Conservation (phyloP, 2,329 filamentous ascomycete species). For the Alternaria atra region DNA sequence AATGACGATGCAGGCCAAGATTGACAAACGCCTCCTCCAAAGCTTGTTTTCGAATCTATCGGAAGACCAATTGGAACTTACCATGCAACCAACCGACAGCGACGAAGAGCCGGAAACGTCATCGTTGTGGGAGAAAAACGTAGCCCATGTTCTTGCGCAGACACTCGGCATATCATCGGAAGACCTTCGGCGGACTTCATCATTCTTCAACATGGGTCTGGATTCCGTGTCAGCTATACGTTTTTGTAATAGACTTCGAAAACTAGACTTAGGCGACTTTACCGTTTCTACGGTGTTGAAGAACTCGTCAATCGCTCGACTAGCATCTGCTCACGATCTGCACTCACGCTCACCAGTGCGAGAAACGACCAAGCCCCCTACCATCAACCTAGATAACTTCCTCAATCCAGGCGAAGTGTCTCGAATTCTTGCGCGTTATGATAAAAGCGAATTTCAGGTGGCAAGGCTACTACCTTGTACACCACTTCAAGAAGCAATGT, state of each 20-base stretch:
- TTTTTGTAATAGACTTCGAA: constrained; percentile 67
- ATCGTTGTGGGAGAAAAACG: constrained; percentile 63
- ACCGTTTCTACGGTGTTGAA: constrained; percentile 76
- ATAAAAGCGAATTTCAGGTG: constrained; percentile 47
- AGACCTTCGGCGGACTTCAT: constrained; percentile 69
- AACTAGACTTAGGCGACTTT: constrained; percentile 58
- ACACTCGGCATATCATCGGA: constrained; percentile 57
- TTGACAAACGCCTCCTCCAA: constrained; percentile 67
- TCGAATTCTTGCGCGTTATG: constrained; percentile 25
- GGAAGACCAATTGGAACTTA: constrained; percentile 56
- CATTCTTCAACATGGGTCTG: constrained; percentile 79
- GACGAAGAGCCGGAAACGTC: constrained; percentile 55
- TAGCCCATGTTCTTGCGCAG: constrained; percentile 65
- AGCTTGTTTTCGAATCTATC: constrained; percentile 59
- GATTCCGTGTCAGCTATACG: constrained; percentile 85
- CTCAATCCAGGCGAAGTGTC: constrained; percentile 26
- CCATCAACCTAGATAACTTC: constrained; percentile 9
- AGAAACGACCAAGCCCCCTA: not conserved
- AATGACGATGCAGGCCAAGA: constrained; percentile 77
- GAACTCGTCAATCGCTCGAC: constrained; percentile 70
- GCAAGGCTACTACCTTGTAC: constrained; percentile 79
- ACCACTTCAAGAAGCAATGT: constrained; percentile 87
- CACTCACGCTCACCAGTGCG: not conserved
- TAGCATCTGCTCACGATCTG: constrained; percentile 53
- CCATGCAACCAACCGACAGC: constrained; percentile 45